A percentile compares a stretch with the other conserved stretches of the same genome.
These are phyloP conservation scores for Phanerodontia chrysosporium DNA, from an alignment of 768 basidiomycete genomes.

Conservation along the genomic window DNA sequence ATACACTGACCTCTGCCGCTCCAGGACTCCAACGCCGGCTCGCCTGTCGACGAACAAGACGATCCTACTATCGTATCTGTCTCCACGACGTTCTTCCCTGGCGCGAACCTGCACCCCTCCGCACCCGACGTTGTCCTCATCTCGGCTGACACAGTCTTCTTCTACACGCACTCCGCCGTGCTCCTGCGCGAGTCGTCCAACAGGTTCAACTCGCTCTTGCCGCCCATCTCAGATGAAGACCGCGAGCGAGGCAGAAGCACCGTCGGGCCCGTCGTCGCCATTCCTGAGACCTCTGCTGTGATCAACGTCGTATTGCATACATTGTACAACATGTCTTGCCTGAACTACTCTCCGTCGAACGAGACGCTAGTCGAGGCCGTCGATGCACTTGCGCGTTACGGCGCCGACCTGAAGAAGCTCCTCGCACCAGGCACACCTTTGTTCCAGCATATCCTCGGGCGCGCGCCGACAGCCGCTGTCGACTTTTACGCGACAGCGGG, in stretches of 20 bases:
- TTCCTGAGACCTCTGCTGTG: constrained; percentile 56
- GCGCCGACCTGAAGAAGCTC: constrained; percentile 45
- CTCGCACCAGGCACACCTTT: constrained; percentile 53
- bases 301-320: constrained; percentile 73
- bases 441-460: constrained; percentile 55
- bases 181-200: constrained; percentile 62
- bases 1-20: not conserved
- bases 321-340: constrained; percentile 67
- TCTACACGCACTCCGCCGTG: constrained; percentile 68
- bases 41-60: constrained; percentile 8
- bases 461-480: constrained; percentile 65
- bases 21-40: not conserved
- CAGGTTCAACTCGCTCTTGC: constrained; percentile 55
- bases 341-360: constrained; percentile 69
- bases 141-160: constrained; percentile 76
- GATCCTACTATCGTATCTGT: constrained; percentile 56
- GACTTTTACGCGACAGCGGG: constrained; percentile 73
- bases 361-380: constrained; percentile 55
- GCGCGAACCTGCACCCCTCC: constrained; percentile 49
- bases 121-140: constrained; percentile 63
- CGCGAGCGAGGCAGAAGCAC: constrained; percentile 30
- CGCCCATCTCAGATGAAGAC: constrained; percentile 32
- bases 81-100: constrained; percentile 79
- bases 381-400: constrained; percentile 54
- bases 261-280: constrained; percentile 48